phyloP scores from a whole-genome alignment of 2,329 filamentous ascomycete genomes.

The Trichoderma sp. region DNA sequence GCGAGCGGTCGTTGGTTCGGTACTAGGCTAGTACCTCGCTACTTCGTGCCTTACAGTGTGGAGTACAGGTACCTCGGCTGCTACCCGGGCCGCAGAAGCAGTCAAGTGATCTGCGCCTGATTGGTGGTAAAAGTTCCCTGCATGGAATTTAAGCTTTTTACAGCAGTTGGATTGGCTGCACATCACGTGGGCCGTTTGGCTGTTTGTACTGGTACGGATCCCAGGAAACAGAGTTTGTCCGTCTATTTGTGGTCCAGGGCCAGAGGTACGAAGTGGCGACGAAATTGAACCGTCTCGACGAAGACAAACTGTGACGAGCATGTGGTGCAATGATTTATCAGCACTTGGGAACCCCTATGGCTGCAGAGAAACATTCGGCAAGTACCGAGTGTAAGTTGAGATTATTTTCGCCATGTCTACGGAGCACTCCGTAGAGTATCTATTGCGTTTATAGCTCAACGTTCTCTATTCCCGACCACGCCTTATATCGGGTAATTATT shows the following conservation, averaged over 20 bases:
- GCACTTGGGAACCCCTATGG: neutral
- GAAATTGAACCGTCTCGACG: neutral
- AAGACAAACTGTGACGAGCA: neutral
- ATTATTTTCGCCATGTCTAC: neutral
- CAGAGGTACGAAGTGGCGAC: neutral
- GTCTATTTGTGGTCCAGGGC: neutral
- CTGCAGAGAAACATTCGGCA: neutral
- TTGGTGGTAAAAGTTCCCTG: slow-evolving; percentile 21
- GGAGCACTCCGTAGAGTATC: neutral
- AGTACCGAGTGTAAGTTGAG: neutral
- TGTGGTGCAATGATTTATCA: neutral
- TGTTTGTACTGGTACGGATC: neutral
- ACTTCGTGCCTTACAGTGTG: neutral
- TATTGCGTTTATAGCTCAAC: neutral
- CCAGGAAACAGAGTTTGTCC: neutral
- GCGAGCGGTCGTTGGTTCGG: neutral
- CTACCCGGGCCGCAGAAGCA: neutral
- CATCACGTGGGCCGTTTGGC: neutral
- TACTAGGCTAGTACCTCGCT: neutral
- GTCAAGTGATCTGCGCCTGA: neutral
- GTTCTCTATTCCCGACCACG: neutral
- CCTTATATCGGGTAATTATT: neutral
- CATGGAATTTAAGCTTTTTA: neutral
- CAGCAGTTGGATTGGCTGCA: neutral
- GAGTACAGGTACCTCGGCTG: slow-evolving; percentile 5